A percentile compares a stretch with the other conserved stretches of the same genome.
These are phyloP conservation scores for Calonectria hawksworthii DNA, from an alignment of 2,329 filamentous ascomycete species.

Conservation along the genomic window DNA sequence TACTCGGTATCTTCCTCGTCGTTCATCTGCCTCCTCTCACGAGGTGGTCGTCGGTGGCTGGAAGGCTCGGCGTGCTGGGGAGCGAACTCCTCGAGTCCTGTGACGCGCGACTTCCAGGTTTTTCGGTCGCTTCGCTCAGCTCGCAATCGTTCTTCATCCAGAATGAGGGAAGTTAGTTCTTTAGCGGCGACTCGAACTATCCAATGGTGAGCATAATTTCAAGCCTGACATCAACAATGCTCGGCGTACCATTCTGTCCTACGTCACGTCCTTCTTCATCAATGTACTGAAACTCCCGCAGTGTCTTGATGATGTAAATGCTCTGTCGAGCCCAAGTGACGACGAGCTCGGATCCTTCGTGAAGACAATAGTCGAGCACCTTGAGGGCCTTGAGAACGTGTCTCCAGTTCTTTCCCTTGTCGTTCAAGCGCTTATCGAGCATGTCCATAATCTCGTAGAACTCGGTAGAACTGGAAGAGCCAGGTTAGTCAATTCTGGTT, in stretches of 20 bases:
- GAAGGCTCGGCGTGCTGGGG: conserved; percentile 59
- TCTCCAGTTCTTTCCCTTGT: conserved; percentile 99
- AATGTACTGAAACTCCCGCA: conserved; percentile 96
- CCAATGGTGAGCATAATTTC: conserved; percentile 33
- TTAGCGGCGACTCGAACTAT: conserved; percentile 95
- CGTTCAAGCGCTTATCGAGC: conserved; percentile 97
- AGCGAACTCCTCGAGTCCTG: conserved; percentile 87
- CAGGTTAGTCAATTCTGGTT: conserved; percentile 33
- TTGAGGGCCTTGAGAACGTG: conserved; percentile 98
- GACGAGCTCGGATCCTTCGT: conserved; percentile 95
- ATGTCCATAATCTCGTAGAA: conserved; percentile 99
- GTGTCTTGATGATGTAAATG: conserved; percentile 97
- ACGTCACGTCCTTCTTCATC: conserved; percentile 97
- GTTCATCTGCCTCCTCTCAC: conserved; percentile 64
- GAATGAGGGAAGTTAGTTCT: conserved; percentile 90
- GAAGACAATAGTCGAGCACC: conserved; percentile 96
- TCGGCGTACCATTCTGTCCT: conserved; percentile 87
- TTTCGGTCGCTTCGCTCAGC: conserved; percentile 92
- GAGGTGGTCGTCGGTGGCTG: conserved; percentile 57
- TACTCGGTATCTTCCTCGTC: conserved; percentile 95
- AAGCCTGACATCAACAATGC: neutral
- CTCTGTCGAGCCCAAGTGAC: conserved; percentile 99
- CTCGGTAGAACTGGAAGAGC: conserved; percentile 80
- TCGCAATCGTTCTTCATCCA: conserved; percentile 93
- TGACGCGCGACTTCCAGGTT: conserved; percentile 96